Conservation (phyloP, 2,329 filamentous ascomycete species). For the Xylaria multiplex region DNA sequence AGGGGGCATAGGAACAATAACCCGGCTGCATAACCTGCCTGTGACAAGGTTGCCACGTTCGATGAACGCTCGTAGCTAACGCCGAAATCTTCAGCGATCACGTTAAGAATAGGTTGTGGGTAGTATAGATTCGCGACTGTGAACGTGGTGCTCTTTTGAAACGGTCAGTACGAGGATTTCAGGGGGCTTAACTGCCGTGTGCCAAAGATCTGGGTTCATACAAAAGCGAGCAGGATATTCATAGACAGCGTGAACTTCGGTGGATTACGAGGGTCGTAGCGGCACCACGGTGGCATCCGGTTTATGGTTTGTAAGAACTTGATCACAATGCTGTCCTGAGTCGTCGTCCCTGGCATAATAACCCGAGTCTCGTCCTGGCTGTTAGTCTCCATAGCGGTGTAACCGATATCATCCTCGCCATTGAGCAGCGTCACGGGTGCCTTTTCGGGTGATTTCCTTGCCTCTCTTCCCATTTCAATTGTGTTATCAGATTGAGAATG, state of each 20-base stretch:
- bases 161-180: slow-evolving; percentile 12
- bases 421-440: not conserved
- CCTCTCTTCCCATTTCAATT: slow-evolving; percentile 4
- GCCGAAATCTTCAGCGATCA: slow-evolving; percentile 70
- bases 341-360: not conserved
- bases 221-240: slow-evolving; percentile 77
- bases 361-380: slow-evolving; percentile 2
- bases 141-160: slow-evolving; percentile 57
- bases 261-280: slow-evolving; percentile 73
- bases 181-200: not conserved
- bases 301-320: slow-evolving; percentile 51
- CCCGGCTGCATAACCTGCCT: slow-evolving; percentile 75
- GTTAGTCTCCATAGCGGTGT: not conserved
- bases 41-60: slow-evolving; percentile 71
- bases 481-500: not conserved
- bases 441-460: not conserved
- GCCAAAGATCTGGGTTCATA: slow-evolving; percentile 42
- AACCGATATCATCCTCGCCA: not conserved
- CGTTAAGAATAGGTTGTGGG: slow-evolving; percentile 73
- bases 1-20: slow-evolving; percentile 73
- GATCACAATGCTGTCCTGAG: slow-evolving; percentile 13
- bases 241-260: slow-evolving; percentile 73
- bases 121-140: slow-evolving; percentile 78
- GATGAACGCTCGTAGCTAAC: slow-evolving; percentile 69
- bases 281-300: slow-evolving; percentile 73